A percentile compares a stretch with the other conserved stretches of the same genome.
Conservation (phyloP, 495 filamentous ascomycete species). For the Articulospora tetracladia region DNA sequence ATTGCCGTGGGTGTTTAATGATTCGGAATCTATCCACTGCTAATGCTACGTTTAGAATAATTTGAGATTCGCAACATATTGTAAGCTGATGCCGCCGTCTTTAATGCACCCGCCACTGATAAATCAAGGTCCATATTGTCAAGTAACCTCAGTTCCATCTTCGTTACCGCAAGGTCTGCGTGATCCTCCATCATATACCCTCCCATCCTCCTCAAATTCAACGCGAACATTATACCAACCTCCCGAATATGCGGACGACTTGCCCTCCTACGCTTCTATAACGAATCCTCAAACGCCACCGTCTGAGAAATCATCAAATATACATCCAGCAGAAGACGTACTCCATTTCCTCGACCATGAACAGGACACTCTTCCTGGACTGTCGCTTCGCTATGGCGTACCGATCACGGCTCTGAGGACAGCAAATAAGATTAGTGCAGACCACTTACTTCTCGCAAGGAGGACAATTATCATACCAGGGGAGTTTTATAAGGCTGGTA, state of each 20-base stretch:
- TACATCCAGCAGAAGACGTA: slow-evolving; percentile 42
- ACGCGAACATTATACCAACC: slow-evolving; percentile 23
- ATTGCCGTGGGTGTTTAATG: slow-evolving; percentile 43
- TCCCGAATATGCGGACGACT: slow-evolving; percentile 27
- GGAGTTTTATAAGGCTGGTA: slow-evolving; percentile 56
- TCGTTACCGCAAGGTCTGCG: slow-evolving; percentile 51
- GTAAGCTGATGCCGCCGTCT: slow-evolving; percentile 39
- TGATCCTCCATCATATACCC: slow-evolving; percentile 56
- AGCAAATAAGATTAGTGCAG: slow-evolving; percentile 59
- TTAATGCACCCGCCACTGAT: neutral
- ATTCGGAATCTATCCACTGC: neutral
- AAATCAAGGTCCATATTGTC: slow-evolving; percentile 46
- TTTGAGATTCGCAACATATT: slow-evolving; percentile 65
- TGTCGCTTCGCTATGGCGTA: slow-evolving; percentile 65
- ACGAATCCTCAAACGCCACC: slow-evolving; percentile 26
- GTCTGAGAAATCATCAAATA: slow-evolving; percentile 24
- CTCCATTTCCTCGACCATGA: slow-evolving; percentile 64
- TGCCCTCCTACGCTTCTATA: slow-evolving; percentile 38
- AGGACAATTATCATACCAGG: slow-evolving; percentile 65
- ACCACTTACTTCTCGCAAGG: slow-evolving; percentile 62
- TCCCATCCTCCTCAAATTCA: slow-evolving; percentile 23
- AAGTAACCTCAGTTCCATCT: slow-evolving; percentile 45
- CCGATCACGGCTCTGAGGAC: slow-evolving; percentile 50
- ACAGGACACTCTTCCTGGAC: slow-evolving; percentile 56
- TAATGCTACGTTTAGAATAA: slow-evolving; percentile 45